These are phyloP conservation scores for Gyrodon lividus DNA, from an alignment of 768 basidiomycete species.

Conservation along the genomic window DNA sequence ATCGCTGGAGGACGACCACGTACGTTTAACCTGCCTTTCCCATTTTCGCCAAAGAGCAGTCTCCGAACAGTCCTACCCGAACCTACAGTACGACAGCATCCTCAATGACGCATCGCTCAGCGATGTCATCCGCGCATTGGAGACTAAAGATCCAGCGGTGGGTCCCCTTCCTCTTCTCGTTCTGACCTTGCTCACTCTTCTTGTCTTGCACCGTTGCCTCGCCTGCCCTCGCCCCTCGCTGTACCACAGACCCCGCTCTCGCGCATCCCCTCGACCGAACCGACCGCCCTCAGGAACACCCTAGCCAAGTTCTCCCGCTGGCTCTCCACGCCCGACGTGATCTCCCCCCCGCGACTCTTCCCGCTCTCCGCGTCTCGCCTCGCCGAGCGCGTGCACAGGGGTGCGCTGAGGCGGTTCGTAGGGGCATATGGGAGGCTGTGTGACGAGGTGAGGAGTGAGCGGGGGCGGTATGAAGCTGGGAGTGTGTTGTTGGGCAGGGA, in stretches of 20 bases:
- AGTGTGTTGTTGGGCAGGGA: constrained; percentile 80
- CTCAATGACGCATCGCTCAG: constrained; percentile 29
- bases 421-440: constrained; percentile 71
- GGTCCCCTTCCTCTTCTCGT: background rate
- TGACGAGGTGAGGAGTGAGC: constrained; percentile 67
- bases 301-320: constrained; percentile 77
- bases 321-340: constrained; percentile 79
- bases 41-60: background rate
- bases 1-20: constrained; percentile 79
- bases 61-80: too few relatives aligned
- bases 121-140: constrained; percentile 21
- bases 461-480: constrained; percentile 79
- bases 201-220: background rate
- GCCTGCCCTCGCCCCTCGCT: too few relatives aligned
- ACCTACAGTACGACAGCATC: constrained; percentile 18
- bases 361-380: constrained; percentile 68
- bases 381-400: constrained; percentile 70
- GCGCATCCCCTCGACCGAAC: constrained; percentile 58
- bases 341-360: constrained; percentile 76
- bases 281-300: constrained; percentile 58
- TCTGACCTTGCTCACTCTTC: background rate
- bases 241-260: constrained; percentile 74
- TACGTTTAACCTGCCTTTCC: constrained; percentile 38
- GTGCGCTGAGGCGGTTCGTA: constrained; percentile 67
- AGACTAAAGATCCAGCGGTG: constrained; percentile 25